Percentiles rank a stretch among this genome's conserved stretches.
Conservation (phyloP, 768 basidiomycete species). For the Lepiota subincarnata region DNA sequence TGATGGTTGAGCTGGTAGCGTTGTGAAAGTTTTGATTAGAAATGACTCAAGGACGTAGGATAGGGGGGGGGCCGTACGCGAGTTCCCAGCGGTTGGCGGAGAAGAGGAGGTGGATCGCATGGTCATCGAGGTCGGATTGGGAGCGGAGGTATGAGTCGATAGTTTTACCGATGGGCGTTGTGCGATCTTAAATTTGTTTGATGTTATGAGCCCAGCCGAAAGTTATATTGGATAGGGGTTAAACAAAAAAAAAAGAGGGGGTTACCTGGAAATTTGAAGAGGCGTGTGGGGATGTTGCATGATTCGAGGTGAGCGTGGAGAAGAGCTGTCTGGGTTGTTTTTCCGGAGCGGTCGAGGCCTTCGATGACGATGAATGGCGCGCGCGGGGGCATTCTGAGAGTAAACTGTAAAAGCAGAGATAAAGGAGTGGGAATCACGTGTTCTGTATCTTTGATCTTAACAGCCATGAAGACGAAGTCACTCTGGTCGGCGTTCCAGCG, state of each 20-base stretch:
- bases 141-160: slow-evolving; percentile 90
- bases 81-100: slow-evolving; percentile 97
- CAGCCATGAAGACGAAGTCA: no score
- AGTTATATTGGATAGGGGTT: no score
- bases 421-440: no score
- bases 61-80: slow-evolving; percentile 46
- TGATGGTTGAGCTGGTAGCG: slow-evolving; percentile 51
- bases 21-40: background rate
- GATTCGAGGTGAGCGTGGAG: slow-evolving; percentile 53
- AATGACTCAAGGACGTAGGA: background rate
- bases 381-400: slow-evolving; percentile 23
- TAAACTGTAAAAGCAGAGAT: background rate
- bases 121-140: slow-evolving; percentile 84
- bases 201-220: no score
- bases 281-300: slow-evolving; percentile 42
- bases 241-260: no score
- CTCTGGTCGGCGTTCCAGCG: no score
- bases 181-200: slow-evolving; percentile 52
- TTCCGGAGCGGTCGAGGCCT: slow-evolving; percentile 94
- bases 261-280: slow-evolving; percentile 93
- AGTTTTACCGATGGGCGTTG: slow-evolving; percentile 86
- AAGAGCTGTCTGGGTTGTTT: slow-evolving; percentile 77
- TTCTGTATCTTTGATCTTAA: no score
- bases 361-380: slow-evolving; percentile 91
- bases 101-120: slow-evolving; percentile 89